Conservation (phyloP, 116 monocot species). For the Dioscorea cayenensis region DNA sequence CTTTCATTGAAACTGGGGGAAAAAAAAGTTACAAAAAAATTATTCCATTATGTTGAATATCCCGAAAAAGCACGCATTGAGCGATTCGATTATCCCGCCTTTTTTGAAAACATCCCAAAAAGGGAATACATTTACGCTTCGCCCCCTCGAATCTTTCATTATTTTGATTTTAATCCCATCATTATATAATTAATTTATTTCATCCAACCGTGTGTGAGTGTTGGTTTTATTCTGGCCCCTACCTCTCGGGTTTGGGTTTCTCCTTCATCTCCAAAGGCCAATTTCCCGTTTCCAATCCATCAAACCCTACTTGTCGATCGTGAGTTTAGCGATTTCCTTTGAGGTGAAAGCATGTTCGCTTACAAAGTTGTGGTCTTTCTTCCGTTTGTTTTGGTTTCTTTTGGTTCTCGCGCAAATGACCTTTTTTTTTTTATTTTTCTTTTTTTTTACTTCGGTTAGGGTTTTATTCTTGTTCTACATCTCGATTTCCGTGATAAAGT, state of each 20-base stretch:
- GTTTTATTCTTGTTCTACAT: neutral
- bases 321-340: neutral
- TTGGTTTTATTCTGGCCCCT: slow-evolving; percentile 1
- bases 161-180: too few species aligned
- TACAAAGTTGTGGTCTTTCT: neutral
- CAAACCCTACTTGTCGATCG: neutral
- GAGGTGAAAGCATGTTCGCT: neutral
- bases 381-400: neutral
- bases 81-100: too few species aligned
- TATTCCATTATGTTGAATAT: too few species aligned
- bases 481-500: too few species aligned
- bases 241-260: neutral
- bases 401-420: neutral
- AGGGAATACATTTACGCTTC: too few species aligned
- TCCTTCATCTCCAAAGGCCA: neutral
- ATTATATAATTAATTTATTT: neutral
- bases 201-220: neutral
- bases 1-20: too few species aligned
- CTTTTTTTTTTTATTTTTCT: neutral
- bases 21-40: too few species aligned
- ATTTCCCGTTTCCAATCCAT: neutral
- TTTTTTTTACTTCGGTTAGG: neutral
- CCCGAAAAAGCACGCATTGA: too few species aligned
- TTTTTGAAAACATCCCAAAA: too few species aligned
- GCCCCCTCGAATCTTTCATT: too few species aligned